Percentiles rank a stretch among this genome's conserved stretches.
These are phyloP conservation scores for Sequoiadendron giganteum DNA, from an alignment of 75 land plant species.

Conservation along the genomic window DNA sequence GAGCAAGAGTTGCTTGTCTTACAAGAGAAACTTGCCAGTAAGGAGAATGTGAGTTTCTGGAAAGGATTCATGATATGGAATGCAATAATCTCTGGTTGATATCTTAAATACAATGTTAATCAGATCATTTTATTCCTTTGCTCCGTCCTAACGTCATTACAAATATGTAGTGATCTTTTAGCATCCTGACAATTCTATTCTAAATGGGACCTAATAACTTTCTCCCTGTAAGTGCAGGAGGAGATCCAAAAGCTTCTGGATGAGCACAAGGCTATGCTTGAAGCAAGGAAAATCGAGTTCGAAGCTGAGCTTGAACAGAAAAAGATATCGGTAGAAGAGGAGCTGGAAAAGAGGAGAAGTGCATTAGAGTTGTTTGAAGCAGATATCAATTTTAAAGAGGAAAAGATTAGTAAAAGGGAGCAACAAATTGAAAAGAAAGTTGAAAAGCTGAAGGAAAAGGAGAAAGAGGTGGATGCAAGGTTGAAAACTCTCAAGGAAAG, in stretches of 20 bases:
- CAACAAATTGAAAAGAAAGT: constrained; percentile 45
- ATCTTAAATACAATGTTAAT: not conserved
- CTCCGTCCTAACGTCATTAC: not conserved
- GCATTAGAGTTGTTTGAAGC: constrained; percentile 36
- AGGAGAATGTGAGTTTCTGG: constrained; percentile 55
- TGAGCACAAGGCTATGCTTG: constrained; percentile 51
- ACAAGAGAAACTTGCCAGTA: constrained; percentile 65
- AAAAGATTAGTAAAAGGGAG: constrained; percentile 58
- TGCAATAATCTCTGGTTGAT: not conserved
- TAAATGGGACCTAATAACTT: not conserved
- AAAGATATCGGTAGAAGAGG: constrained; percentile 50
- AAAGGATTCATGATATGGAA: not conserved
- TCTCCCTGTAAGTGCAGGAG: constrained; percentile 35
- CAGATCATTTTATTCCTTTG: not conserved
- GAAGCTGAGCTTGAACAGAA: constrained; percentile 56
- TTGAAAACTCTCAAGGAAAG: constrained; percentile 42
- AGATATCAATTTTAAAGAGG: constrained; percentile 42
- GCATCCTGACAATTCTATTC: not conserved
- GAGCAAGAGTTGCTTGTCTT: constrained; percentile 60
- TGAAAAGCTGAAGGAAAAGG: constrained; percentile 59
- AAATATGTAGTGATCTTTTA: not conserved
- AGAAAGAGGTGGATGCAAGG: constrained; percentile 56
- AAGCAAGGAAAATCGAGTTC: constrained; percentile 55
- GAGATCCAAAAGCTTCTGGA: constrained; percentile 60
- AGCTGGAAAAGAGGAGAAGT: constrained; percentile 40